Evolutionary conservation across 1,284 basidiomycete species (phyloP).

Genomic region (Rhodotorula mucilaginosa): DNA sequence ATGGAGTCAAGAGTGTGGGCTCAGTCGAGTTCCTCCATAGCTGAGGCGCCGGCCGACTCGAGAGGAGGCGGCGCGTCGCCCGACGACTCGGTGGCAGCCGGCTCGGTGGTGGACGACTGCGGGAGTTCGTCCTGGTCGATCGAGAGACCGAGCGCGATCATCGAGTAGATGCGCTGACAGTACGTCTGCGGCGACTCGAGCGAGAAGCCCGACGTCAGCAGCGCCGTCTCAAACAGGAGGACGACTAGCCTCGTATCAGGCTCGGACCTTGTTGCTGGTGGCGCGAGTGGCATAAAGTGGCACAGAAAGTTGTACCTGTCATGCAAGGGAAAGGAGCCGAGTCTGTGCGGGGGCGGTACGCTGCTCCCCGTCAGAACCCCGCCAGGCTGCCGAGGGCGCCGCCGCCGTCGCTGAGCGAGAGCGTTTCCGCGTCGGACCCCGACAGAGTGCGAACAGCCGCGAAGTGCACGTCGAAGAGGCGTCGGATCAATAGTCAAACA

Average conservation of each 20-base stretch:
- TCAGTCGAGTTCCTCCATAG: constrained; percentile 54
- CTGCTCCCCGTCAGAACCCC: no score
- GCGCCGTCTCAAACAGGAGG: constrained; percentile 93
- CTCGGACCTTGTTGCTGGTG: constrained; percentile 86
- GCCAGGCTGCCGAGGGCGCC: no score
- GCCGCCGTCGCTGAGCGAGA: no score
- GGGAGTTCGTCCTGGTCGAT: constrained; percentile 20
- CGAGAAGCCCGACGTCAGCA: constrained; percentile 71
- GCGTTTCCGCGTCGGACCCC: no score
- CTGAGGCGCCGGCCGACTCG: constrained; percentile 35
- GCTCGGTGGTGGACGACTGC: constrained; percentile 18
- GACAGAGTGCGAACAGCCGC: no score
- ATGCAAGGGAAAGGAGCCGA: no score
- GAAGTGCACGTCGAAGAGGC: no score
- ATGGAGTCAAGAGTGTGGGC: no score
- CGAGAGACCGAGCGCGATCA: constrained; percentile 72
- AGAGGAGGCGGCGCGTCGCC: constrained; percentile 36
- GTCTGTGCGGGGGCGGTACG: no score
- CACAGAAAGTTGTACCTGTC: no score
- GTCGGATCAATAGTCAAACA: no score
- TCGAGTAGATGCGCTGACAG: constrained; percentile 92
- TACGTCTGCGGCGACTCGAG: constrained; percentile 92
- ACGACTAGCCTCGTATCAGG: constrained; percentile 76
- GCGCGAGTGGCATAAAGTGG: constrained; percentile 66
- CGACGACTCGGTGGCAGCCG: constrained; percentile 44